Conservation (phyloP, 257 asterid species). For the Solanum lignicaule region DNA sequence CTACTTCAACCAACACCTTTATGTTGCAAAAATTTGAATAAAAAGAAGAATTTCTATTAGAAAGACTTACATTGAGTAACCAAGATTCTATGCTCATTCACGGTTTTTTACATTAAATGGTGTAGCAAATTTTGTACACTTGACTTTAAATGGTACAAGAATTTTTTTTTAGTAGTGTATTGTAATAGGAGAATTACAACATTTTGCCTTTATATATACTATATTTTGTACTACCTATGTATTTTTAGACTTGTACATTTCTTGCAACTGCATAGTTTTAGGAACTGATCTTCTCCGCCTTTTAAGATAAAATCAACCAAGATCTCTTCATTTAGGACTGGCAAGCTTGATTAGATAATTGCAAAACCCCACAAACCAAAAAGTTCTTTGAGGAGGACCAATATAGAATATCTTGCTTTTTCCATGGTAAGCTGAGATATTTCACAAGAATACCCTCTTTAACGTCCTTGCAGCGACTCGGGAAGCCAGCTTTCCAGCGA, state of each 20-base stretch:
- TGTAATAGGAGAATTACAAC: not conserved
- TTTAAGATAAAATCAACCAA: not conserved
- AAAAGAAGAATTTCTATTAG: not conserved
- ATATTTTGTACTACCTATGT: not conserved
- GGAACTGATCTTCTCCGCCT: not conserved
- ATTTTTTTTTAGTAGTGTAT: not conserved
- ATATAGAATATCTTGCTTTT: not conserved
- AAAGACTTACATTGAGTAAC: not conserved
- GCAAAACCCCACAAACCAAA: not conserved
- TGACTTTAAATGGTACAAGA: not conserved
- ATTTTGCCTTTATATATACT: not conserved
- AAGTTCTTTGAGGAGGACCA: not conserved
- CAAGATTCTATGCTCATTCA: not conserved
- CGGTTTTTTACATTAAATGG: not conserved
- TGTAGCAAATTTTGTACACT: not conserved
- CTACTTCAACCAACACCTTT: not conserved
- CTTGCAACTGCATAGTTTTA: not conserved
- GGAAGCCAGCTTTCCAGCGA: slow-evolving; percentile 55
- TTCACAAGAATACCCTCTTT: slow-evolving; percentile 48
- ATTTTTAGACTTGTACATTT: not conserved
- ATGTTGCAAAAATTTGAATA: not conserved
- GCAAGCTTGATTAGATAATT: not conserved
- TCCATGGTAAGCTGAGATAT: not conserved
- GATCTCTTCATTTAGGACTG: not conserved
- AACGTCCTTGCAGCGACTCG: slow-evolving; percentile 73